Evolutionary conservation across 106 monocot species (phyloP).

Genomic region (Dendrobium chrysotoxum): DNA sequence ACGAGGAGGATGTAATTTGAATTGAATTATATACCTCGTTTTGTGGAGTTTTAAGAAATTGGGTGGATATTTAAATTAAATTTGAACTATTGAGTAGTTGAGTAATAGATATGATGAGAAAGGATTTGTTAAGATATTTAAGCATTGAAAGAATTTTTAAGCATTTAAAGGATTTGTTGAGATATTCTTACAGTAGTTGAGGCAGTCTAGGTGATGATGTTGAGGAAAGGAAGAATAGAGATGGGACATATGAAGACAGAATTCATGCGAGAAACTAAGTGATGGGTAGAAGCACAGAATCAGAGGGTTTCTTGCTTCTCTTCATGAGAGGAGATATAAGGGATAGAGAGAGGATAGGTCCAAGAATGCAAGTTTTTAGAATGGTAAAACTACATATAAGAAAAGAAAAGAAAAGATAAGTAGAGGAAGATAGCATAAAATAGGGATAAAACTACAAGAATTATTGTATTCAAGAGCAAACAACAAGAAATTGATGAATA

Average conservation of each 20-base stretch:
- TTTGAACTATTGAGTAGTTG: neutral
- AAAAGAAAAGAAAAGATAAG: neutral
- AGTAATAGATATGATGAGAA: too few relatives aligned
- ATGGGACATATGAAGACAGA: neutral
- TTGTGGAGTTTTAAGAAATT: neutral
- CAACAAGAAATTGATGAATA: neutral
- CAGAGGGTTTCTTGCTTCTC: too few relatives aligned
- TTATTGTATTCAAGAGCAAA: neutral
- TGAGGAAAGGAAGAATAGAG: neutral
- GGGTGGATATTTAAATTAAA: neutral
- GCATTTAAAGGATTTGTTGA: neutral
- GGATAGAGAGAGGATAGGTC: neutral
- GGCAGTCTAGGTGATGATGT: neutral
- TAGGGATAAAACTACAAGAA: neutral
- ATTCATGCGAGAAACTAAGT: neutral
- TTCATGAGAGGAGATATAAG: too few relatives aligned
- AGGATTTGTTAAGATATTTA: too few relatives aligned
- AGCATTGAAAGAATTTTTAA: too few relatives aligned
- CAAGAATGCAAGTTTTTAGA: neutral
- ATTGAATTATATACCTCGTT: neutral
- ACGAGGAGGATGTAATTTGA: neutral
- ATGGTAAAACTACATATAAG: neutral
- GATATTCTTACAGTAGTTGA: neutral
- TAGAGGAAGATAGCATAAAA: neutral
- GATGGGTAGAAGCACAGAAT: too few relatives aligned